A percentile compares a stretch with the other conserved stretches of the same genome.
These are phyloP conservation scores for Kockovaella imperatae DNA, from an alignment of 768 basidiomycete genomes.

Conservation along the genomic window DNA sequence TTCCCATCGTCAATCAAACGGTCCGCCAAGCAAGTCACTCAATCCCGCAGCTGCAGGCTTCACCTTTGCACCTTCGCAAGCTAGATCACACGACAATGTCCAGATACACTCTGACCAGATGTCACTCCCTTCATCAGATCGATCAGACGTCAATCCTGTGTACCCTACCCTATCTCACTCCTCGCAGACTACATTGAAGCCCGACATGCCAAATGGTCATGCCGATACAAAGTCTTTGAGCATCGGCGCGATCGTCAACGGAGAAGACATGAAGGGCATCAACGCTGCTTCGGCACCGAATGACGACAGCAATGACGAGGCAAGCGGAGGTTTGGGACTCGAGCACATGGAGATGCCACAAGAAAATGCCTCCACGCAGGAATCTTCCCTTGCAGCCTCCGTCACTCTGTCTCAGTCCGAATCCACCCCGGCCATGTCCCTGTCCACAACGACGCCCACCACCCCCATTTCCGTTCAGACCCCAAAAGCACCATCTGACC, in stretches of 20 bases:
- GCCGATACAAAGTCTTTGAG: not conserved
- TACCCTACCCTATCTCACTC: slow-evolving; percentile 5
- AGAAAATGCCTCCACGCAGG: not conserved
- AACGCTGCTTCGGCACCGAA: slow-evolving; percentile 10
- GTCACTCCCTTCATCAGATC: too few relatives aligned
- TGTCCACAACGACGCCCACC: slow-evolving; percentile 8
- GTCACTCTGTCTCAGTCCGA: not conserved
- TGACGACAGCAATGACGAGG: slow-evolving; percentile 8
- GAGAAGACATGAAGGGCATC: slow-evolving; percentile 20
- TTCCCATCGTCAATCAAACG: not conserved
- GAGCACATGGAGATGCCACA: not conserved
- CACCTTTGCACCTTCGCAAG: slow-evolving; percentile 11
- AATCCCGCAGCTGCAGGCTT: slow-evolving; percentile 37
- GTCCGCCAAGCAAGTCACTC: slow-evolving; percentile 8
- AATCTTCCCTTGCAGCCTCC: not conserved
- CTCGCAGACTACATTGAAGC: not conserved
- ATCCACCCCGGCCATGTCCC: slow-evolving; percentile 3
- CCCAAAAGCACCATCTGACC: slow-evolving; percentile 1
- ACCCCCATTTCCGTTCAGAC: slow-evolving; percentile 11
- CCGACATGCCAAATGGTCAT: slow-evolving; percentile 3
- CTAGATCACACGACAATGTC: not conserved
- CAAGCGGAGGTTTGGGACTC: not conserved
- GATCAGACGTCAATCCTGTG: slow-evolving; percentile 7
- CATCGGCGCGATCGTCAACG: slow-evolving; percentile 10
- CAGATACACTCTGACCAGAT: not conserved